These are phyloP conservation scores for Arctium minus DNA, from an alignment of 129 eudicot species.

Conservation along the genomic window DNA sequence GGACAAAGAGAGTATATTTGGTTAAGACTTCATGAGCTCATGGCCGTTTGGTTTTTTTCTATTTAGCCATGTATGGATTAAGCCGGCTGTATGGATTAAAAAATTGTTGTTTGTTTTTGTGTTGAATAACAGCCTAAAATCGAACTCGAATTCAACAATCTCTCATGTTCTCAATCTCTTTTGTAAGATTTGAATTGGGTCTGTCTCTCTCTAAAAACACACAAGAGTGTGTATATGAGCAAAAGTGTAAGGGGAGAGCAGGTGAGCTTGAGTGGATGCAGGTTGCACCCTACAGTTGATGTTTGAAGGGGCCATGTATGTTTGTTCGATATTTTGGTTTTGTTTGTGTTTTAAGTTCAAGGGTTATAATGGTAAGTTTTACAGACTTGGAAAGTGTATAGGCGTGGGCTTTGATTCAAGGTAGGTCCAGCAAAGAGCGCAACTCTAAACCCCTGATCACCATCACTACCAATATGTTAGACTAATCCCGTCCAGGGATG, in stretches of 20 bases:
- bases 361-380: not conserved
- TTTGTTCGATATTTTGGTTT: not conserved
- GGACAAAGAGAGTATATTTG: not conserved
- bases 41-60: not conserved
- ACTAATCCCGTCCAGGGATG: too few species aligned
- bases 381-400: conserved; percentile 3
- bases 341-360: not conserved
- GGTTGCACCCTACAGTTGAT: not conserved
- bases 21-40: not conserved
- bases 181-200: not conserved
- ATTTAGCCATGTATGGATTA: not conserved
- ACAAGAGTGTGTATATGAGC: not conserved
- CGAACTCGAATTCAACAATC: not conserved
- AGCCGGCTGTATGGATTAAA: not conserved
- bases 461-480: conserved; percentile 26
- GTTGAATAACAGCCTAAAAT: not conserved
- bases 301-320: not conserved
- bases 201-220: not conserved
- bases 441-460: conserved; percentile 36
- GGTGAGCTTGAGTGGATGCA: too few species aligned
- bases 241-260: not conserved
- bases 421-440: conserved; percentile 67
- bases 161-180: not conserved
- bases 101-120: not conserved
- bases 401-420: conserved; percentile 32